A percentile compares a stretch with the other conserved stretches of the same genome.
Evolutionary conservation across 495 filamentous ascomycete species (phyloP).

Genomic region (Cairneyella variabilis): DNA sequence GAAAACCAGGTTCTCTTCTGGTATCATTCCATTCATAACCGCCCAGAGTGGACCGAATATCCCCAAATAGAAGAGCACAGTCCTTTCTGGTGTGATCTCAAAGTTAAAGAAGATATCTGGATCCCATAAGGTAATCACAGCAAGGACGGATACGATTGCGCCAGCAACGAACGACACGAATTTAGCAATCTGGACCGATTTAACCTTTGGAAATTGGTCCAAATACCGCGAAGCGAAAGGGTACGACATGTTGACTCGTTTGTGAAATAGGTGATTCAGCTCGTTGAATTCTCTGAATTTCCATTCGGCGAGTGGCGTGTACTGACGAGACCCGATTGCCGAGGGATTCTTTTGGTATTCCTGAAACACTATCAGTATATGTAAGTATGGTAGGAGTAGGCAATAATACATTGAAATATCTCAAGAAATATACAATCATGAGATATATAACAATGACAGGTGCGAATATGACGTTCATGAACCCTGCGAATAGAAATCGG

Average conservation of each 20-base stretch:
- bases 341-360: conserved; percentile 93
- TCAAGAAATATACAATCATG: conserved; percentile 82
- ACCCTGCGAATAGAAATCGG: conserved; percentile 74
- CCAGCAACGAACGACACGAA: conserved; percentile 87
- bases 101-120: conserved; percentile 88
- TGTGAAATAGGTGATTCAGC: conserved; percentile 84
- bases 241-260: conserved; percentile 88
- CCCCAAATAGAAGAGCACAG: conserved; percentile 75
- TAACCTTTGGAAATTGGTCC: conserved; percentile 94
- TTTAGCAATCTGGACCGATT: conserved; percentile 73
- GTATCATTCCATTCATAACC: conserved; percentile 70
- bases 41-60: conserved; percentile 77
- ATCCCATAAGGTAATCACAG: conserved; percentile 75
- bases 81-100: conserved; percentile 81
- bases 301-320: conserved; percentile 93
- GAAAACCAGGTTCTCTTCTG: conserved; percentile 84
- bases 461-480: conserved; percentile 81
- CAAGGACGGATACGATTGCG: conserved; percentile 78
- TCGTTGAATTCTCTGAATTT: conserved; percentile 99
- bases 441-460: conserved; percentile 82
- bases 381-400: neutral
- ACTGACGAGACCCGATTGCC: conserved; percentile 75
- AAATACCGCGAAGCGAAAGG: conserved; percentile 89
- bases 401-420: conserved; percentile 73
- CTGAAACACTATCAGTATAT: conserved; percentile 14